phyloP scores from a whole-genome alignment of 2,329 filamentous ascomycete genomes.

The Botrytis elliptica region DNA sequence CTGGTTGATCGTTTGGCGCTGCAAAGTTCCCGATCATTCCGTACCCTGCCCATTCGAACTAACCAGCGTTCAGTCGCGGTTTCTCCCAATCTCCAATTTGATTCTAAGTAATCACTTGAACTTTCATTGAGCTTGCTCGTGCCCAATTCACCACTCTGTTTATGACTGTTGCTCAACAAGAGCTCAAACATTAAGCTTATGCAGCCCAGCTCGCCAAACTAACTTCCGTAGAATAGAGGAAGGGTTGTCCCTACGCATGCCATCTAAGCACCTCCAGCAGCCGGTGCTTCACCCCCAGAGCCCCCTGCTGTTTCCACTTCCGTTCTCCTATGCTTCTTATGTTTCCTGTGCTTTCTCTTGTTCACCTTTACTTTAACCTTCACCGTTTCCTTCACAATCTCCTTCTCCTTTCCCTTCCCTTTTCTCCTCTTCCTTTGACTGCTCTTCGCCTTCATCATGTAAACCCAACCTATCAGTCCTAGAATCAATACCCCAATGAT shows the following conservation, averaged over 20 bases:
- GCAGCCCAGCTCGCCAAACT: neutral
- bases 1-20: neutral
- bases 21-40: neutral
- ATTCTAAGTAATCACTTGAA: neutral
- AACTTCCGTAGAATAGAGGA: neutral
- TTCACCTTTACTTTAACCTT: neutral
- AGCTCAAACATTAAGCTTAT: neutral
- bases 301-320: neutral
- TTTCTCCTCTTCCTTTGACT: neutral
- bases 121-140: neutral
- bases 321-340: neutral
- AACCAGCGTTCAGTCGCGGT: neutral
- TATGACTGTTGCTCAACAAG: neutral
- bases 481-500: conserved; percentile 5
- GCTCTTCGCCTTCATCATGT: neutral
- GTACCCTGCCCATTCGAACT: neutral
- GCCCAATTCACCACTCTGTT: neutral
- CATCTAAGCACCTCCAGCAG: neutral
- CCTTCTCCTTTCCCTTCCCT: neutral
- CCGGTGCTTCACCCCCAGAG: neutral
- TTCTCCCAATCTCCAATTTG: neutral
- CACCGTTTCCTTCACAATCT: neutral
- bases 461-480: neutral
- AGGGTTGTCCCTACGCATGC: neutral
- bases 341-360: neutral